phyloP scores from a whole-genome alignment of 1,284 basidiomycete genomes.

The Cutaneotrichosporon daszewskae region DNA sequence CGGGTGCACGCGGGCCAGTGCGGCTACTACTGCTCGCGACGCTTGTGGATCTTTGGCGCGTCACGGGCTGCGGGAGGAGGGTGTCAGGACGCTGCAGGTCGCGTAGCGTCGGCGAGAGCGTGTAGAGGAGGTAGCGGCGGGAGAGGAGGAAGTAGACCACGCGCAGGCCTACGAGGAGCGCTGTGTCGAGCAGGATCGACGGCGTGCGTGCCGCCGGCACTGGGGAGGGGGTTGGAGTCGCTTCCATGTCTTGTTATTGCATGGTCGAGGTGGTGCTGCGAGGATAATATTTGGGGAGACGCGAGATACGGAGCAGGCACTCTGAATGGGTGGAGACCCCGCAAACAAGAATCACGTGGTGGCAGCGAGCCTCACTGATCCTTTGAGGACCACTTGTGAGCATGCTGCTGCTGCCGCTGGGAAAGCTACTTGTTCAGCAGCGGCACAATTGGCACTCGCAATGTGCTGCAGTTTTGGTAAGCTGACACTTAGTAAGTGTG shows the following conservation, averaged over 20 bases:
- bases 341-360: no score
- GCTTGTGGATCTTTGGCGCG: not conserved
- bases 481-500: no score
- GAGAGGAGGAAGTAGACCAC: constrained; percentile 39
- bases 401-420: no score
- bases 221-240: not conserved
- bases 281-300: no score
- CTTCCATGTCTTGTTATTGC: not conserved
- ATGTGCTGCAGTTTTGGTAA: no score
- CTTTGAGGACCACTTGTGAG: no score
- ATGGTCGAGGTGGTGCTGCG: no score
- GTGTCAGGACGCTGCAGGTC: constrained; percentile 33
- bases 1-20: not conserved
- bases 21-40: not conserved
- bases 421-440: no score
- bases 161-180: constrained; percentile 35
- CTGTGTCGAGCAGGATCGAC: constrained; percentile 40
- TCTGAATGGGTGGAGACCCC: no score
- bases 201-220: not conserved
- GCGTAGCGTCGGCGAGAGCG: constrained; percentile 40
- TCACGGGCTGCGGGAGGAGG: constrained; percentile 9
- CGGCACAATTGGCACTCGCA: no score
- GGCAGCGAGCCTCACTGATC: no score
- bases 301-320: no score
- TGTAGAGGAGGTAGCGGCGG: constrained; percentile 37